phyloP scores from a whole-genome alignment of 345 rosid genomes.

The Euclidium syriacum region DNA sequence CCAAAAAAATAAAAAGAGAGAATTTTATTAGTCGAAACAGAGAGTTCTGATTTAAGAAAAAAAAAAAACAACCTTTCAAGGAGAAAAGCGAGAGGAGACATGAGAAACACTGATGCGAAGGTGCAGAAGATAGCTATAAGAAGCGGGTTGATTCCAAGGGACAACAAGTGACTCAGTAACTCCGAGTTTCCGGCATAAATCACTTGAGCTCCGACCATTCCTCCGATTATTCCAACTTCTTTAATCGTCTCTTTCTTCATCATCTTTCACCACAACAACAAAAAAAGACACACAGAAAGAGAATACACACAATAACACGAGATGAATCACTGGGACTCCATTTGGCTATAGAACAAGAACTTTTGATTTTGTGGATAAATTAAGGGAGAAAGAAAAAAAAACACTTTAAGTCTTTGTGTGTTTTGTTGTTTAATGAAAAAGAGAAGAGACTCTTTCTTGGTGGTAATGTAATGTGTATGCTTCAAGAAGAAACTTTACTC shows the following conservation, averaged over 20 bases:
- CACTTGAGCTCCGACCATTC: constrained; percentile 57
- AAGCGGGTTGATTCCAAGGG: constrained; percentile 60
- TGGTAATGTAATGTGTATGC: constrained; percentile 2
- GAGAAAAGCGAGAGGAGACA: constrained; percentile 57
- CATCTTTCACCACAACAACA: background rate
- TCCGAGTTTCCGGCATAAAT: constrained; percentile 58
- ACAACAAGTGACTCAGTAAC: constrained; percentile 59
- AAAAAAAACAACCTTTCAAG: constrained; percentile 52
- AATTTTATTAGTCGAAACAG: background rate
- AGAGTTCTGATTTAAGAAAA: background rate
- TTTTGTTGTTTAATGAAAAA: background rate
- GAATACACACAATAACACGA: background rate
- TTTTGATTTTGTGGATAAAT: background rate
- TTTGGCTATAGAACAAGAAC: background rate
- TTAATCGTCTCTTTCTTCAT: constrained; percentile 37
- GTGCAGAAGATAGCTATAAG: constrained; percentile 51
- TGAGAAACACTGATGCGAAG: constrained; percentile 54
- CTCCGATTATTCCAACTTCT: constrained; percentile 50
- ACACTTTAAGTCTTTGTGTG: background rate
- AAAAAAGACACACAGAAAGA: background rate
- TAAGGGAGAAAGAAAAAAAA: background rate
- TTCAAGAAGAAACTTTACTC: constrained; percentile 9
- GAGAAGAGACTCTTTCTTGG: background rate
- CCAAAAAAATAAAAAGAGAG: background rate
- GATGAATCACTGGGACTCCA: constrained; percentile 11